phyloP scores from a whole-genome alignment of 2,329 filamentous ascomycete species.

The Paecilomyces niveus region DNA sequence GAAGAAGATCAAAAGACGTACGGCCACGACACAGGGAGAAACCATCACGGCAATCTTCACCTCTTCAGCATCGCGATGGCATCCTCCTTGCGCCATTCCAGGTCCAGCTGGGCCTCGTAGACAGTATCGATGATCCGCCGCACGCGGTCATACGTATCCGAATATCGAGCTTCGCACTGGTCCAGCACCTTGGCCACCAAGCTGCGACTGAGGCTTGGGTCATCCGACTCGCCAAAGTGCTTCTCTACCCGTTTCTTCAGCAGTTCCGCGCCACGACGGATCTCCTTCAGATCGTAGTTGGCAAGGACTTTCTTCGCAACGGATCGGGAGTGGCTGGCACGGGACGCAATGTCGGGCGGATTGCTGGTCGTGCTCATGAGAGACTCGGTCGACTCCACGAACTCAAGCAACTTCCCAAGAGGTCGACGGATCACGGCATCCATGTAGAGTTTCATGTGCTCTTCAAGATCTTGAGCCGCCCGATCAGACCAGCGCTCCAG shows the following conservation, averaged over 20 bases:
- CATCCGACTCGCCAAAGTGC: slow-evolving; percentile 87
- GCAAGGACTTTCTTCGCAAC: slow-evolving; percentile 82
- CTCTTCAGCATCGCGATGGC: slow-evolving; percentile 35
- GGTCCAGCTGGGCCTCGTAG: slow-evolving; percentile 40
- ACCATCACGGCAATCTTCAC: slow-evolving; percentile 13
- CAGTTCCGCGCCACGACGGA: slow-evolving; percentile 82
- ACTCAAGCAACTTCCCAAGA: slow-evolving; percentile 83
- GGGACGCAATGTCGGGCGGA: slow-evolving; percentile 59
- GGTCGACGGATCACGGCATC: slow-evolving; percentile 82
- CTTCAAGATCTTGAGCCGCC: slow-evolving; percentile 69
- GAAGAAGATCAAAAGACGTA: background rate
- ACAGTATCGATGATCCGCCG: slow-evolving; percentile 37
- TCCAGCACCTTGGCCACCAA: slow-evolving; percentile 54
- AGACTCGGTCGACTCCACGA: slow-evolving; percentile 80
- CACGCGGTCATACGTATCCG: slow-evolving; percentile 46
- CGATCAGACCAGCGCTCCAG: slow-evolving; percentile 76
- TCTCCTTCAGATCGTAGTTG: slow-evolving; percentile 73
- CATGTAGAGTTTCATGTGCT: slow-evolving; percentile 84
- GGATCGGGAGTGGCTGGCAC: slow-evolving; percentile 73
- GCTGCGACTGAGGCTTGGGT: slow-evolving; percentile 56
- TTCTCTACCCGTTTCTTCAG: slow-evolving; percentile 91
- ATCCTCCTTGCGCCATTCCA: slow-evolving; percentile 44
- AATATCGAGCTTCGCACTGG: slow-evolving; percentile 53
- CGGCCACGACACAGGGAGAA: background rate
- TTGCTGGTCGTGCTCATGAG: slow-evolving; percentile 53